Evolutionary conservation across 2,329 filamentous ascomycete species (phyloP).

Genomic region (Alternaria panax): DNA sequence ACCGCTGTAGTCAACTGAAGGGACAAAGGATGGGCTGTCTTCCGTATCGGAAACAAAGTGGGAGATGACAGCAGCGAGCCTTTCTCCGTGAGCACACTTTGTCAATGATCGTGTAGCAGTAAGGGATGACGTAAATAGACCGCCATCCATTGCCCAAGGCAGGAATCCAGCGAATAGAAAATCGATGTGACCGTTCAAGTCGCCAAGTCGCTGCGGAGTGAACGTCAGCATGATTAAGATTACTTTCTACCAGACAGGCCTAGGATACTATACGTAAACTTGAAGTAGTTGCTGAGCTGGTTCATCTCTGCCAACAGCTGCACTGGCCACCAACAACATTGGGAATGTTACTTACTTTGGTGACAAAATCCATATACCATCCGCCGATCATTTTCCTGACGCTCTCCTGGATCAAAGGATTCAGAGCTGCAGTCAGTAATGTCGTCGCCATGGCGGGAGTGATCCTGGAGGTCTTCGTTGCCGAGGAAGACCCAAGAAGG

Average conservation of each 20-base stretch:
- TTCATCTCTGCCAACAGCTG: neutral
- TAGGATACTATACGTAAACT: neutral
- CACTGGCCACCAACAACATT: too few relatives aligned
- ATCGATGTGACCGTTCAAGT: conserved; percentile 13
- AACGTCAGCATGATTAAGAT: neutral
- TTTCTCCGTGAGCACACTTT: conserved; percentile 52
- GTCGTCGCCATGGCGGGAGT: conserved; percentile 53
- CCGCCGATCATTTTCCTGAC: conserved; percentile 56
- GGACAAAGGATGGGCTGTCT: neutral
- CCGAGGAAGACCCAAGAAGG: conserved; percentile 45
- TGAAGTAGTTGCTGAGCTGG: neutral
- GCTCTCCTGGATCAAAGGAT: conserved; percentile 54
- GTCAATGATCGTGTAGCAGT: conserved; percentile 38
- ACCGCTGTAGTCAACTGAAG: neutral
- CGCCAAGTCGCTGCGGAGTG: conserved; percentile 2
- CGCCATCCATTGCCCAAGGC: conserved; percentile 57
- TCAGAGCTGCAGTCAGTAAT: conserved; percentile 52
- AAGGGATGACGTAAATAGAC: conserved; percentile 53
- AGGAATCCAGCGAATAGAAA: conserved; percentile 54
- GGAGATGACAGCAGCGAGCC: conserved; percentile 47
- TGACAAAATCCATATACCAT: conserved; percentile 52
- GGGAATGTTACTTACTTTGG: conserved; percentile 15
- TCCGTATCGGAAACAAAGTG: conserved; percentile 33
- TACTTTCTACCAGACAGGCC: neutral
- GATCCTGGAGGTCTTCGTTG: conserved; percentile 44